These are phyloP conservation scores for Yamadazyma diddensiae DNA, from an alignment of 1,139 yeast species.

Conservation along the genomic window DNA sequence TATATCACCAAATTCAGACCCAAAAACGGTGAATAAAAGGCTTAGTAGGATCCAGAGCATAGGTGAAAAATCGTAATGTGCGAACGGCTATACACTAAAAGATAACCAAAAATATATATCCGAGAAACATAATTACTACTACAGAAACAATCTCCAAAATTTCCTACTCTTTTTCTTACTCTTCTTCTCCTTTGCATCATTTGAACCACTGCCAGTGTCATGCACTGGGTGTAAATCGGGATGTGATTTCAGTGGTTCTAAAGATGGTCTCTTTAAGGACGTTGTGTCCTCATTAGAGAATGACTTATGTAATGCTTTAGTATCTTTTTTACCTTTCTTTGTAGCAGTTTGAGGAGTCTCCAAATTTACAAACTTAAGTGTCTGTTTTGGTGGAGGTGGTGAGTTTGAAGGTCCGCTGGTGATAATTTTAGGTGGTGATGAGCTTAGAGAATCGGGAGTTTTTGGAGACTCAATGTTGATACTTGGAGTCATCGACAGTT, in stretches of 20 bases:
- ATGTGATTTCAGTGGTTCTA: conserved; percentile 40
- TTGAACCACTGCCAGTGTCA: conserved; percentile 2
- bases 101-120: neutral
- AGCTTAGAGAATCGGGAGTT: conserved; percentile 1
- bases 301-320: conserved; percentile 23
- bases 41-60: conserved; percentile 1
- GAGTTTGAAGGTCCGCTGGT: conserved; percentile 3
- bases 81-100: neutral
- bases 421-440: conserved; percentile 1
- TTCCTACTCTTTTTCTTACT: conserved; percentile 24
- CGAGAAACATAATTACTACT: conserved; percentile 3
- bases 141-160: conserved; percentile 38
- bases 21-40: too few species aligned
- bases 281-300: conserved; percentile 19
- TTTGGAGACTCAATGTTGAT: conserved; percentile 13
- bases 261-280: conserved; percentile 26
- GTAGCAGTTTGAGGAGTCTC: conserved; percentile 16
- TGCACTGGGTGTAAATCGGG: conserved; percentile 28
- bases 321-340: conserved; percentile 2
- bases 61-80: neutral
- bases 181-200: conserved; percentile 17
- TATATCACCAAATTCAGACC: too few species aligned
- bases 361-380: conserved; percentile 28
- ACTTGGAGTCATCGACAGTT: conserved; percentile 8
- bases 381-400: conserved; percentile 16